Percentiles rank a stretch among this genome's conserved stretches.
Conservation (phyloP, 2,329 filamentous ascomycete genomes). For the Venturia nashicola region DNA sequence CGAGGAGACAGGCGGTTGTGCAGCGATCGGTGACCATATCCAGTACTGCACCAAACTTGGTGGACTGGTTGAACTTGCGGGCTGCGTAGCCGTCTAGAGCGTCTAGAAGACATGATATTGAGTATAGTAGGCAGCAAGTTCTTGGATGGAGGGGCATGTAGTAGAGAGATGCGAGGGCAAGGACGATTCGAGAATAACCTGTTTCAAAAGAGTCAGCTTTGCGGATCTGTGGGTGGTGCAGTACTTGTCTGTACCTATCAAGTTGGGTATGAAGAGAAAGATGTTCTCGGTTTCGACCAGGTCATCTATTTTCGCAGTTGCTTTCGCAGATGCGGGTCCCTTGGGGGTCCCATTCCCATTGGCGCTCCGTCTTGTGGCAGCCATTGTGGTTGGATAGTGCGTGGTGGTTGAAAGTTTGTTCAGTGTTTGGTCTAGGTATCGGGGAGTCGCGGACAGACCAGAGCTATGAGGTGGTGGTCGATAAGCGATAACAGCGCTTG, state of each 20-base stretch:
- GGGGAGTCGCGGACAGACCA: neutral
- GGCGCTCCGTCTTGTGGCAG: constrained; percentile 10
- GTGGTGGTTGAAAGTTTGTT: neutral
- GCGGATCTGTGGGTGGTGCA: neutral
- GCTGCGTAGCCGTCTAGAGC: constrained; percentile 93
- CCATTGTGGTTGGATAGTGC: constrained; percentile 2
- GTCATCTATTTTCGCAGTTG: constrained; percentile 6
- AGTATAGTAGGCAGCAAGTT: constrained; percentile 85
- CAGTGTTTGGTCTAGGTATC: neutral
- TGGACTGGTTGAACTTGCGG: constrained; percentile 75
- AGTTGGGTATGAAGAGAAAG: constrained; percentile 40
- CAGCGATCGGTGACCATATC: constrained; percentile 99
- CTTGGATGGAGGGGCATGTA: constrained; percentile 99
- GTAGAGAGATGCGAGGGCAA: constrained; percentile 81
- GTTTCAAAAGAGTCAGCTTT: constrained; percentile 6
- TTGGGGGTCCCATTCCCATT: constrained; percentile 19
- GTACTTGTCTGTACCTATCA: constrained; percentile 31
- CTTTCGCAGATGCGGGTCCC: constrained; percentile 12
- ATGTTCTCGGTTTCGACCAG: constrained; percentile 34
- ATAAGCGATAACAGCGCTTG: constrained; percentile 3
- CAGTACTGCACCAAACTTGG: constrained; percentile 87
- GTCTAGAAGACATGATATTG: constrained; percentile 86
- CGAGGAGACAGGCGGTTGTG: constrained; percentile 86
- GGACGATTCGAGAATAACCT: constrained; percentile 39
- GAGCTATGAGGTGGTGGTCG: neutral